phyloP scores from a whole-genome alignment of 768 basidiomycete genomes.

The Mycena epipterygia region DNA sequence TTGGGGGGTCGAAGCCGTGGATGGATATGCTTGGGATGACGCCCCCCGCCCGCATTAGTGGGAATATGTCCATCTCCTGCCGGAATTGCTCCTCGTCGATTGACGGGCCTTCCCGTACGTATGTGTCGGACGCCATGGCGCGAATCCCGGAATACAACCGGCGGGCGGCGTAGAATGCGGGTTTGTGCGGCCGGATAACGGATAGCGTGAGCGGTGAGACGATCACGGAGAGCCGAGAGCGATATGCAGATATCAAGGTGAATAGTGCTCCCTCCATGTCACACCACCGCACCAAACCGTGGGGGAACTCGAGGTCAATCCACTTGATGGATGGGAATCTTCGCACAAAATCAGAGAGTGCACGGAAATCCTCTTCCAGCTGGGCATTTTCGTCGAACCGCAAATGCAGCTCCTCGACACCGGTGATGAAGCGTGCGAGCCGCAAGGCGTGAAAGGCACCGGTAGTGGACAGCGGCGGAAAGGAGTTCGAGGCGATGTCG shows the following conservation, averaged over 20 bases:
- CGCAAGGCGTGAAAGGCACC: constrained; percentile 22
- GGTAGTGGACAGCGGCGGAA: constrained; percentile 7
- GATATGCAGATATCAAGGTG: not conserved
- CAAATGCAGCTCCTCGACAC: not conserved
- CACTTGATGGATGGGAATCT: constrained; percentile 5
- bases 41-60: not conserved
- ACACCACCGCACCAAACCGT: not conserved
- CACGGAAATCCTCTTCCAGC: not conserved
- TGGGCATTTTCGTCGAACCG: not conserved
- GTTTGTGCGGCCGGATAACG: constrained; percentile 14
- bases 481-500: not conserved
- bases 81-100: constrained; percentile 5
- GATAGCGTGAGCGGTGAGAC: constrained; percentile 1
- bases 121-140: not conserved
- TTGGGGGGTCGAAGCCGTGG: constrained; percentile 11
- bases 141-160: not conserved
- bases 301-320: constrained; percentile 1
- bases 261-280: not conserved
- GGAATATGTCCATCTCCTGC: not conserved
- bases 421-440: constrained; percentile 16
- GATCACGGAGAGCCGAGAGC: not conserved
- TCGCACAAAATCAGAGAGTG: not conserved
- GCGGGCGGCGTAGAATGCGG: not conserved
- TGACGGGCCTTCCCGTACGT: not conserved
- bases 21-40: constrained; percentile 6